Evolutionary conservation across 2,329 filamentous ascomycete genomes (phyloP).

Genomic region (Cercospora citrullina): DNA sequence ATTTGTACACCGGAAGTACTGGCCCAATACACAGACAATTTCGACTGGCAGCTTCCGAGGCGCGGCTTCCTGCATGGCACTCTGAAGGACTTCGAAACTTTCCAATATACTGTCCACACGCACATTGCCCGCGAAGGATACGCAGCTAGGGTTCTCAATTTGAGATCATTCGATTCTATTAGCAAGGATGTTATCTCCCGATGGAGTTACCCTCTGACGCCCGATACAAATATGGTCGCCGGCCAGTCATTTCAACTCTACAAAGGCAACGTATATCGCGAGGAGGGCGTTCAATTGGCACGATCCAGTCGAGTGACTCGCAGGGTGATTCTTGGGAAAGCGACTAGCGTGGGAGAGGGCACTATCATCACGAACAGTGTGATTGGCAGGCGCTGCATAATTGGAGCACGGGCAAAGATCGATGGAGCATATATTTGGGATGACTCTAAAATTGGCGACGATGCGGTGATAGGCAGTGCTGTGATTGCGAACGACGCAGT

Average conservation of each 20-base stretch:
- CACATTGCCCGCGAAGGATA: conserved; percentile 83
- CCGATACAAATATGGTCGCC: conserved; percentile 80
- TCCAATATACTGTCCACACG: conserved; percentile 93
- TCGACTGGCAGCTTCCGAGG: conserved; percentile 89
- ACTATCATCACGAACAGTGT: conserved; percentile 72
- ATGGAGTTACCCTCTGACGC: conserved; percentile 86
- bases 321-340: conserved; percentile 72
- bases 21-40: conserved; percentile 94
- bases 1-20: conserved; percentile 96
- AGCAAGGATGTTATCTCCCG: conserved; percentile 81
- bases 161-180: conserved; percentile 87
- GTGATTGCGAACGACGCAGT: conserved; percentile 73
- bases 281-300: conserved; percentile 73
- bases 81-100: conserved; percentile 93
- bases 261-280: conserved; percentile 71
- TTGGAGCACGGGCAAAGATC: conserved; percentile 80
- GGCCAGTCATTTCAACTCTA: conserved; percentile 74
- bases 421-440: conserved; percentile 87
- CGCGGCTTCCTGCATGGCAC: conserved; percentile 89
- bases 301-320: conserved; percentile 69
- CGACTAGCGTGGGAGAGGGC: conserved; percentile 72
- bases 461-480: conserved; percentile 66
- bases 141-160: conserved; percentile 78
- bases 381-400: conserved; percentile 80
- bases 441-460: conserved; percentile 73